Evolutionary conservation across 805 yeast genomes (phyloP).

Genomic region (Ogataea chonburiensis): DNA sequence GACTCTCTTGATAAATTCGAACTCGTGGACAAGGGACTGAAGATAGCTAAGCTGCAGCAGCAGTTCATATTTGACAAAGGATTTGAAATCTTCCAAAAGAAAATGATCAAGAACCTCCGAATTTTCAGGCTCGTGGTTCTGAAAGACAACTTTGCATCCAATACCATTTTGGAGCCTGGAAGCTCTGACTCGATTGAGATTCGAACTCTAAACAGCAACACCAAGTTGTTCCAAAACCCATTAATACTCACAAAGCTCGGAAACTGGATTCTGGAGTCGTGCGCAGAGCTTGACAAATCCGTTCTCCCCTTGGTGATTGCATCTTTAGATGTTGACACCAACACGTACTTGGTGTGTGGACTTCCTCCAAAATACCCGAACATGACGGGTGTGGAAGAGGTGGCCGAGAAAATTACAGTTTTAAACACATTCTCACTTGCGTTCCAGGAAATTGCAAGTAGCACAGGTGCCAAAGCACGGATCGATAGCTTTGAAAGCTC

Average conservation of each 20-base stretch:
- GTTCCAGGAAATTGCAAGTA: constrained; percentile 81
- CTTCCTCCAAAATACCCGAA: constrained; percentile 77
- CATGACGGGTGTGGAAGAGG: constrained; percentile 34
- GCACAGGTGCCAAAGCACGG: constrained; percentile 83
- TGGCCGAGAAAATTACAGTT: constrained; percentile 42
- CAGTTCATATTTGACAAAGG: constrained; percentile 84
- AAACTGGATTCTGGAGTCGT: constrained; percentile 85
- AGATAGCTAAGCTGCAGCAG: constrained; percentile 80
- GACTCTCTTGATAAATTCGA: constrained; percentile 53
- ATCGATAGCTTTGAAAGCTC: constrained; percentile 95
- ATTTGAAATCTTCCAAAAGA: constrained; percentile 82
- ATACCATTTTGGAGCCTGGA: constrained; percentile 15
- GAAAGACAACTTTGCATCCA: constrained; percentile 56
- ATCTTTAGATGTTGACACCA: constrained; percentile 66
- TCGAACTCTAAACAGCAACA: constrained; percentile 53
- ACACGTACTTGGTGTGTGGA: constrained; percentile 85
- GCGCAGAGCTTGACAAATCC: constrained; percentile 71
- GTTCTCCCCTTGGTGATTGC: constrained; percentile 85
- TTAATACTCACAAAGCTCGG: constrained; percentile 81
- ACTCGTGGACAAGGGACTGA: constrained; percentile 65
- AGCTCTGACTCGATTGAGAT: constrained; percentile 34
- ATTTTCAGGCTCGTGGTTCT: constrained; percentile 83
- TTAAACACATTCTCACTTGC: constrained; percentile 86
- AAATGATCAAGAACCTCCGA: constrained; percentile 72
- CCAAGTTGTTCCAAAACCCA: constrained; percentile 79